phyloP scores from a whole-genome alignment of 148 eudicot genomes.

The Persicaria maculosa region DNA sequence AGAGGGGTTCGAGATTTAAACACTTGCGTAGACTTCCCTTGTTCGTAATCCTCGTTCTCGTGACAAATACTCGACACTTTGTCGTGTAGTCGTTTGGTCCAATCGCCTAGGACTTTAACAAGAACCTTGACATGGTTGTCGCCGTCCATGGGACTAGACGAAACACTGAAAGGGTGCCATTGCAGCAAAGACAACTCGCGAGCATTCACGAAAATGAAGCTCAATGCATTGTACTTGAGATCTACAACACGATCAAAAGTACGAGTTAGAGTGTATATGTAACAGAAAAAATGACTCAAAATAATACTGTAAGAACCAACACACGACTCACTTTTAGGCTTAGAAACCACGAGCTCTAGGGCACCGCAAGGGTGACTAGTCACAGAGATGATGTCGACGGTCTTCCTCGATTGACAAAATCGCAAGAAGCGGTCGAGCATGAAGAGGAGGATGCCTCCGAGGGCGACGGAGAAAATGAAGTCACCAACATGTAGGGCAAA shows the following conservation, averaged over 20 bases:
- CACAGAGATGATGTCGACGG: slow-evolving; percentile 64
- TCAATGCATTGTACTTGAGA: slow-evolving; percentile 10
- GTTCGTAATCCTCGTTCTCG: neutral
- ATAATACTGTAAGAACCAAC: neutral
- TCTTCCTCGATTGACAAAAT: slow-evolving; percentile 63
- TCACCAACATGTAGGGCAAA: slow-evolving; percentile 77
- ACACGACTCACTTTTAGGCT: slow-evolving; percentile 48
- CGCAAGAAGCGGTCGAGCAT: slow-evolving; percentile 85
- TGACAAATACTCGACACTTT: slow-evolving; percentile 28
- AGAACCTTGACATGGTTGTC: neutral
- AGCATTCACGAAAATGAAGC: slow-evolving; percentile 7
- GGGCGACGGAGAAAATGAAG: slow-evolving; percentile 50
- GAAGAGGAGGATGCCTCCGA: slow-evolving; percentile 70
- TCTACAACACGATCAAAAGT: neutral
- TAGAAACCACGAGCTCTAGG: slow-evolving; percentile 61
- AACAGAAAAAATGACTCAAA: neutral
- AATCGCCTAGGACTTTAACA: neutral
- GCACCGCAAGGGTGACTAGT: slow-evolving; percentile 68
- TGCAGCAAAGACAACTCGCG: slow-evolving; percentile 2
- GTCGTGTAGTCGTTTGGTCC: neutral
- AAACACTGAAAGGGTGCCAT: slow-evolving; percentile 15
- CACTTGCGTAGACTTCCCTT: slow-evolving; percentile 16
- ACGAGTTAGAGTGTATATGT: neutral
- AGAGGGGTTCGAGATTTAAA: slow-evolving; percentile 20
- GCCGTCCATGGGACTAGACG: slow-evolving; percentile 9